Base-by-base conservation (phyloP, 1,284 basidiomycete species). In the Trichosporon faecale region DNA sequence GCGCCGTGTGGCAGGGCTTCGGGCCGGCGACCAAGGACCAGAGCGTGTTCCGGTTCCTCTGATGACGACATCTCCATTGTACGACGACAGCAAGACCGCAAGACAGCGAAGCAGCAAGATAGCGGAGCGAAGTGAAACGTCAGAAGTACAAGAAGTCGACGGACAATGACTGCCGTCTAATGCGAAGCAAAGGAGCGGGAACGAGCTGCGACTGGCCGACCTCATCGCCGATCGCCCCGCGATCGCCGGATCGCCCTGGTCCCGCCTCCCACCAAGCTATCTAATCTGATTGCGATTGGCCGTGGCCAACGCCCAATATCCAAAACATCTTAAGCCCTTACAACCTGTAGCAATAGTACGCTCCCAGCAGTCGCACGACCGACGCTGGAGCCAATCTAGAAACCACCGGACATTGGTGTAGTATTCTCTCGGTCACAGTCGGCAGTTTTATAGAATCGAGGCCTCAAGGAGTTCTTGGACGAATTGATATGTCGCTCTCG, bases 1-100 rank as follows among this genome's bases (percentile, higher is more conserved):
- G 57, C 29, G 57, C 57, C 57, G 29, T 61, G 9, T 61, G 57
- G 57, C 57, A 61, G 18, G 57, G 57, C 57, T 61, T 61, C 27
- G 57, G 57, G 4, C 18, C 57, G 3, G 57, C 33, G 16, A n/a
- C 57, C 1, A 61, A 61, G 57, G 57, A 61, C 11, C 57, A 61
- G 31, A 61, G 57, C 31, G 29, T 61, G 7, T 61, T 61, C 29
- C 27, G 29, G 29, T 61, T 31, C 18, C 27, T 61, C 57, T 61
- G 27, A 61, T 21, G 9, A 25, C 49, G 49, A 52, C 3, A 11
- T 52, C 49, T 25, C 49, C 35, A 37, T 11, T 52, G 49, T 52
- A 31, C 57, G 27, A 61, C 18, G n/a, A 61, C 57, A 61, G 27
- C 27, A n/a, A 33, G 16, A 7, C 14, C 23, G 14, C 49, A 23